Evolutionary conservation across 768 basidiomycete genomes (phyloP), one percentile per base, ranked within the genome.

Genomic region (Termitomyces eurrhizus): DNA sequence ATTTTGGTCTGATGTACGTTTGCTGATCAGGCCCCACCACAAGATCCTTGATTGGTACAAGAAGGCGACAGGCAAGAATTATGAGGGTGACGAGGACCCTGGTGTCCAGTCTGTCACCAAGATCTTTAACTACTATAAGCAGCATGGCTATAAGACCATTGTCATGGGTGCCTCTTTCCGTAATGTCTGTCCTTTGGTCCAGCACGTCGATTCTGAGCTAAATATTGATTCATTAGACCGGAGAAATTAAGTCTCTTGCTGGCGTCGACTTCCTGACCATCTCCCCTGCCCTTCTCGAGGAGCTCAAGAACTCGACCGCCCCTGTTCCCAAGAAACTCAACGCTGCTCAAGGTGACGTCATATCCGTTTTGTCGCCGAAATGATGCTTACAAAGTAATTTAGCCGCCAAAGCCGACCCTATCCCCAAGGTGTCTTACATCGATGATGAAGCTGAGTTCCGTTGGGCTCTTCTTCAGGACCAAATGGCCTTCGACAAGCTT

Each of bases 101-200:
- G 96, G 97, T 80, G 97, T 99, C 68, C 75, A 87, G 75, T 95
- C 92, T 45, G 97, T 99, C 64, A 89, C 92, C 81, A 90, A 84
- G 78, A 99, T 99, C 81, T 99, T 89, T 87, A 92, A 96, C 83
- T 98, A 95, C 77, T 99, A 99, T 87, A 98, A 98, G 84, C 95
- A 97, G 74, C 86, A 98, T 78, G 83, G 85, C 62, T 98, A 99
- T 86, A 93, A 95, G 70, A 99, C 97, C 68, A 98, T 99, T 77
- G 96, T 98, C 75, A 98, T 98, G 97, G 97, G 96, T 72, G 97
- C 97, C 61, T 96, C 94, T 36, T 98, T 99, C 95, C 92, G 97
- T 73, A 98, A 98, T 82, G 89, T 95, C 67, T 60, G 90, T 79
- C 3, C 18, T 26, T 46, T 33, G 14, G 55, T 41, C 12, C 9